Conservation (phyloP, 139 green algal species). For the Volvox reticuliferus region DNA sequence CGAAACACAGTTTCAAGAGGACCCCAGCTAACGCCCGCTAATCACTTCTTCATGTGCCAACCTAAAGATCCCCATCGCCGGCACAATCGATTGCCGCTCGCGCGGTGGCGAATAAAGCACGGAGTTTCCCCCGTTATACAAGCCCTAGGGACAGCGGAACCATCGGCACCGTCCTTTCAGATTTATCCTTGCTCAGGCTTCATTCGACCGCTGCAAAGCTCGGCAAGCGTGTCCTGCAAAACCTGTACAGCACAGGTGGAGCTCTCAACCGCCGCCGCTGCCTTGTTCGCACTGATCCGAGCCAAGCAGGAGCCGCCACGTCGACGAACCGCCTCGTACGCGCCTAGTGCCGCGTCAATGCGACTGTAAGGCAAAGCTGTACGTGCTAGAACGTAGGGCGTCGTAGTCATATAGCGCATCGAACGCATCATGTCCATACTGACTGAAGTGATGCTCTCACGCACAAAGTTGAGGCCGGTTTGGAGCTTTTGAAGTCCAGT, state of each 20-base stretch:
- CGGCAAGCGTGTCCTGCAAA: neutral
- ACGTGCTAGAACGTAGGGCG: slow-evolving; percentile 10
- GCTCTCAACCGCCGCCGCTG: neutral
- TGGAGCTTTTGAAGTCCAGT: neutral
- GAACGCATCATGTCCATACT: slow-evolving; percentile 23
- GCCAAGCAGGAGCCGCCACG: neutral
- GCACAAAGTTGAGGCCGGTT: neutral
- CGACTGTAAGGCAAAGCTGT: slow-evolving; percentile 15
- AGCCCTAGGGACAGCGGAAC: too few species aligned
- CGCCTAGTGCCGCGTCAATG: neutral
- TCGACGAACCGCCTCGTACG: slow-evolving; percentile 1
- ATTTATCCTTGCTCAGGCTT: neutral
- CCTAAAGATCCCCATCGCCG: too few species aligned
- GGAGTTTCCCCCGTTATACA: too few species aligned
- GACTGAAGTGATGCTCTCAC: slow-evolving; percentile 12
- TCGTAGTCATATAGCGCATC: slow-evolving; percentile 36
- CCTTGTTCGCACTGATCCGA: neutral
- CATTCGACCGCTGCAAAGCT: neutral
- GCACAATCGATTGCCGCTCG: too few species aligned
- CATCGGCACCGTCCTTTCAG: neutral
- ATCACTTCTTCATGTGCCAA: too few species aligned
- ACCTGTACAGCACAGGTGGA: neutral
- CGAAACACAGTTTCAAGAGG: too few species aligned
- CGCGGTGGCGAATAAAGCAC: too few species aligned
- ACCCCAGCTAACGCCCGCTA: too few species aligned